Percentiles rank a stretch among this genome's conserved stretches.
Evolutionary conservation across 805 yeast genomes (phyloP).

Genomic region (Kregervanrija pseudodelftensis): DNA sequence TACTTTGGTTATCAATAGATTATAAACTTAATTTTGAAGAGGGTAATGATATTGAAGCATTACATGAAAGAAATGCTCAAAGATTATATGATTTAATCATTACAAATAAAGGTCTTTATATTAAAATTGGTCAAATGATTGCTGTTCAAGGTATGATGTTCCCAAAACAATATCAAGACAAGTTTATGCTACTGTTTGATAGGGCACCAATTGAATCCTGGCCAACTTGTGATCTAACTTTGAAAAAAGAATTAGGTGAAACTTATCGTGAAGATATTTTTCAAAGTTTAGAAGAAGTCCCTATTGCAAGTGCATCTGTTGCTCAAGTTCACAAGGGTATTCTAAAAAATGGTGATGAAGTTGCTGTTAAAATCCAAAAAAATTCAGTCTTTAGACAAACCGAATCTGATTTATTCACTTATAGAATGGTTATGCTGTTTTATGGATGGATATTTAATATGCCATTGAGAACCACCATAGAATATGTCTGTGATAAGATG

Average conservation of each 20-base stretch:
- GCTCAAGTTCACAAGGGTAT: conserved; percentile 62
- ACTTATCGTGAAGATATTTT: conserved; percentile 35
- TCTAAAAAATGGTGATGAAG: conserved; percentile 39
- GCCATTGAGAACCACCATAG: conserved; percentile 51
- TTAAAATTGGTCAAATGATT: conserved; percentile 72
- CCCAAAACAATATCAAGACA: conserved; percentile 55
- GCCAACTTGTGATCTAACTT: conserved; percentile 34
- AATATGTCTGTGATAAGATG: conserved; percentile 51
- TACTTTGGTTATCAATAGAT: conserved; percentile 49
- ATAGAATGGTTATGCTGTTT: conserved; percentile 40
- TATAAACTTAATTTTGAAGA: conserved; percentile 49
- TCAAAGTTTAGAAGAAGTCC: conserved; percentile 40
- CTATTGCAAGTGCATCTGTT: conserved; percentile 70
- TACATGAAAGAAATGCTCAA: conserved; percentile 56
- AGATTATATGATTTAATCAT: conserved; percentile 38
- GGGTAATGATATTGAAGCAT: conserved; percentile 37
- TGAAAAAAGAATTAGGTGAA: conserved; percentile 35
- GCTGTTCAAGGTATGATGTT: conserved; percentile 68
- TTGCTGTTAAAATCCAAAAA: conserved; percentile 65
- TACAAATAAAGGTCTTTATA: conserved; percentile 54
- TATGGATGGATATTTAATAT: conserved; percentile 56
- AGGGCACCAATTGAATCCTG: conserved; percentile 58
- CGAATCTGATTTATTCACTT: conserved; percentile 53
- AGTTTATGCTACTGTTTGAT: conserved; percentile 55
- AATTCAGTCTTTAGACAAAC: conserved; percentile 55